A percentile compares a stretch with the other conserved stretches of the same genome.
phyloP scores from a whole-genome alignment of 305 asterid species.

The Solanum hybrid region DNA sequence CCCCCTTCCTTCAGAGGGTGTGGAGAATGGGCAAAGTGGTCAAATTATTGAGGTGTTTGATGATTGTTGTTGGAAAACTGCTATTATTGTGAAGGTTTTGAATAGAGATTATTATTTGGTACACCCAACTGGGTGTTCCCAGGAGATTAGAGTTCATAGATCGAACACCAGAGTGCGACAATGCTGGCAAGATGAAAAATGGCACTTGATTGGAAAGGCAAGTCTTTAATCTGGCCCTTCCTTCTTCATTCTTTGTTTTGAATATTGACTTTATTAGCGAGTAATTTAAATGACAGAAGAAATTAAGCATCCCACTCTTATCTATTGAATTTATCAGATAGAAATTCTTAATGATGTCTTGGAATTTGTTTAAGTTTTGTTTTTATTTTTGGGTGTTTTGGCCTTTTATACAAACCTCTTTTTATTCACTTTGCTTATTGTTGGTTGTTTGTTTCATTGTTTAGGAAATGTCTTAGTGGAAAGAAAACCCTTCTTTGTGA shows the following conservation, averaged over 20 bases:
- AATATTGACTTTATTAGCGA: neutral
- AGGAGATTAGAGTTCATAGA: conserved; percentile 19
- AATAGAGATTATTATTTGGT: conserved; percentile 14
- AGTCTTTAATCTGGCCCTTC: neutral
- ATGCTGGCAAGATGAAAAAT: conserved; percentile 27
- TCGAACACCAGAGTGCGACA: conserved; percentile 25
- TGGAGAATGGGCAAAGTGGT: conserved; percentile 21
- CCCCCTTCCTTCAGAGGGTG: conserved; percentile 15
- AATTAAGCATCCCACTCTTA: neutral
- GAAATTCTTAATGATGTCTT: neutral
- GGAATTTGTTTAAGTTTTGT: neutral
- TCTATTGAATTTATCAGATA: neutral
- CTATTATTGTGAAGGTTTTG: conserved; percentile 24
- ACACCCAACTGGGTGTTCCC: conserved; percentile 23
- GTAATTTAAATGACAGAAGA: neutral
- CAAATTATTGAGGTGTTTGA: conserved; percentile 31
- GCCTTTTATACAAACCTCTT: neutral
- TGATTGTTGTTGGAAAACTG: conserved; percentile 28
- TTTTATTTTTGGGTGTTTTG: neutral
- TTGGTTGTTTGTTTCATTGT: neutral
- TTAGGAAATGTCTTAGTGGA: neutral
- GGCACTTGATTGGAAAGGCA: conserved; percentile 38
- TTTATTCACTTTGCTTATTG: neutral
- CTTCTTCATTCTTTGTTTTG: neutral
- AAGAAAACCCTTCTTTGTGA: neutral